phyloP scores from a whole-genome alignment of 2,329 filamentous ascomycete species.

The Cladosporium sp. region DNA sequence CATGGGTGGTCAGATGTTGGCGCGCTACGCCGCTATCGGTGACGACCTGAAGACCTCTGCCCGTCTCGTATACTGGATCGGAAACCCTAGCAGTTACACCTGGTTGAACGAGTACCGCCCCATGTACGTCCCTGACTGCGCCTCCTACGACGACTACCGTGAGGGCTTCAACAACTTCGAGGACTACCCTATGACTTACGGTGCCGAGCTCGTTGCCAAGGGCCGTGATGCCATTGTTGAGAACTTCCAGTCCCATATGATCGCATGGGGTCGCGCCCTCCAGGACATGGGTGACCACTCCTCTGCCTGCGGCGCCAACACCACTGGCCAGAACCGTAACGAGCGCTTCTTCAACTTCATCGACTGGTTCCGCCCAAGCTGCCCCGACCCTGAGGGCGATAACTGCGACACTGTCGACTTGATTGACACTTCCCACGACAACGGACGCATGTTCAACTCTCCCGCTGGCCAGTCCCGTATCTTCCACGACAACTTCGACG shows the following conservation, averaged over 20 bases:
- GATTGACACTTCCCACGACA: slow-evolving; percentile 36
- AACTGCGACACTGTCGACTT: slow-evolving; percentile 39
- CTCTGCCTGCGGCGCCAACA: slow-evolving; percentile 34
- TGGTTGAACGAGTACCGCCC: slow-evolving; percentile 38
- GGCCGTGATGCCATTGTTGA: slow-evolving; percentile 33
- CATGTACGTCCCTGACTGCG: slow-evolving; percentile 33
- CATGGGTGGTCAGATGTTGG: slow-evolving; percentile 38
- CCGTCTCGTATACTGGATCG: slow-evolving; percentile 39
- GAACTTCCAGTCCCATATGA: slow-evolving; percentile 37
- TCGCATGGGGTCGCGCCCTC: slow-evolving; percentile 39
- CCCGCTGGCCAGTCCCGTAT: slow-evolving; percentile 37
- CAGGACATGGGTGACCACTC: slow-evolving; percentile 39
- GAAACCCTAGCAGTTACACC: slow-evolving; percentile 39
- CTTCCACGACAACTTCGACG: slow-evolving; percentile 41
- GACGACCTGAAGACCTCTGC: slow-evolving; percentile 28
- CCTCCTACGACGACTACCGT: slow-evolving; percentile 39
- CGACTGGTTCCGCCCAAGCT: slow-evolving; percentile 36
- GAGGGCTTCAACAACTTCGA: slow-evolving; percentile 37
- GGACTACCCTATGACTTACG: slow-evolving; percentile 32
- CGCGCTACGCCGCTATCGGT: slow-evolving; percentile 39
- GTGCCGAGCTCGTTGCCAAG: slow-evolving; percentile 30
- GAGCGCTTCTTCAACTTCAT: slow-evolving; percentile 43
- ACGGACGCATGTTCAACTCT: slow-evolving; percentile 38
- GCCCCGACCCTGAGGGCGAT: slow-evolving; percentile 27
- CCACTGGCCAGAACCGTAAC: slow-evolving; percentile 39